These are phyloP conservation scores for Geotrichum histeridarum DNA, from an alignment of 1,139 yeast species.

Conservation along the genomic window DNA sequence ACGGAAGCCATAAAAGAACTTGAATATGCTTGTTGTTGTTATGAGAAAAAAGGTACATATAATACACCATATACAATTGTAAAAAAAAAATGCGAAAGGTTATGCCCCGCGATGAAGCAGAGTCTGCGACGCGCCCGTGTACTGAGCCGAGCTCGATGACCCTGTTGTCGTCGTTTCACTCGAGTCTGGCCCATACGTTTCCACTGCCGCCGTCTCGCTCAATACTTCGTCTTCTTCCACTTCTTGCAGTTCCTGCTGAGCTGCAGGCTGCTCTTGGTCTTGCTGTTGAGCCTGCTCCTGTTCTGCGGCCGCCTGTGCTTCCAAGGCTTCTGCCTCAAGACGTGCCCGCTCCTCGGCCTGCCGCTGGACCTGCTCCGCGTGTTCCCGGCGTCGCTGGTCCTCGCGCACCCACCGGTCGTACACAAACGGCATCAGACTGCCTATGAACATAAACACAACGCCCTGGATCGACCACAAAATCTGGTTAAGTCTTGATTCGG, in stretches of 20 bases:
- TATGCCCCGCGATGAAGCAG: constrained; percentile 6
- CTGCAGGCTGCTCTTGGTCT: background rate
- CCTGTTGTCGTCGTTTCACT: background rate
- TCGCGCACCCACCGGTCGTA: constrained; percentile 28
- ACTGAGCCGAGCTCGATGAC: constrained; percentile 11
- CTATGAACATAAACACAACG: constrained; percentile 23
- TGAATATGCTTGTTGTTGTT: no score
- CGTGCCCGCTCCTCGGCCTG: background rate
- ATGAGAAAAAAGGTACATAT: no score
- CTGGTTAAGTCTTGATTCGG: constrained; percentile 1
- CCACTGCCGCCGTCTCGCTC: constrained; percentile 12
- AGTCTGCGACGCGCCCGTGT: constrained; percentile 3
- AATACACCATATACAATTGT: no score
- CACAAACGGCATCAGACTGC: constrained; percentile 28
- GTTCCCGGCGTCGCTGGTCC: constrained; percentile 22
- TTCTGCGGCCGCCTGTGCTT: background rate
- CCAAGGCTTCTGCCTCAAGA: background rate
- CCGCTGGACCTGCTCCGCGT: constrained; percentile 15
- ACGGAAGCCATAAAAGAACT: no score
- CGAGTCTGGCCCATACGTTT: background rate
- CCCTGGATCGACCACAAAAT: constrained; percentile 4
- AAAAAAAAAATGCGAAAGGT: background rate
- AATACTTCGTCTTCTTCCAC: background rate
- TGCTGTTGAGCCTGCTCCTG: background rate
- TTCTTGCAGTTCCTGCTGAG: background rate